phyloP scores from a whole-genome alignment of 2,329 filamentous ascomycete species.

The Fusarium incarnatum region DNA sequence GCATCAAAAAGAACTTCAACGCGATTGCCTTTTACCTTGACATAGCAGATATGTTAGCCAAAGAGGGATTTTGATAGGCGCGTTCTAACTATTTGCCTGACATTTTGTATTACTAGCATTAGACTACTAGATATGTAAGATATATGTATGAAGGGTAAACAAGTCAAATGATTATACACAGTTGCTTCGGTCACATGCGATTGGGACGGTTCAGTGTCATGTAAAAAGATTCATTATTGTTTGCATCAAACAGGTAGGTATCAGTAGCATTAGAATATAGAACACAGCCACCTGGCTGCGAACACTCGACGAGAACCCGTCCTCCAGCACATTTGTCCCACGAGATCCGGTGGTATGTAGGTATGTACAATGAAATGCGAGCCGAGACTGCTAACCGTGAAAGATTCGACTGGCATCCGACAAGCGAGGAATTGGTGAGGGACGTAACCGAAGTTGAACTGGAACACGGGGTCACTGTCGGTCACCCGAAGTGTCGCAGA shows the following conservation, averaged over 20 bases:
- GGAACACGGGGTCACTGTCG: conserved; percentile 48
- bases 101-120: conserved; percentile 1
- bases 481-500: conserved; percentile 48
- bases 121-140: conserved; percentile 7
- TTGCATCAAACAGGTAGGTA: conserved; percentile 50
- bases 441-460: conserved; percentile 42
- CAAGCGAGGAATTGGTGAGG: conserved; percentile 40
- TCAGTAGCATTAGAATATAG: conserved; percentile 52
- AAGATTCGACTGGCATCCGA: conserved; percentile 14
- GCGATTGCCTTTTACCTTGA: conserved; percentile 75
- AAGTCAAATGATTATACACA: not conserved
- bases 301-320: conserved; percentile 50
- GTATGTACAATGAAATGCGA: conserved; percentile 45
- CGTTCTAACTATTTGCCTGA: not conserved
- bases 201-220: not conserved
- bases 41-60: conserved; percentile 77
- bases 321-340: conserved; percentile 47
- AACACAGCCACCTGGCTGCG: conserved; percentile 47
- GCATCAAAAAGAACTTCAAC: conserved; percentile 70
- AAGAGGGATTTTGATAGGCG: conserved; percentile 63
- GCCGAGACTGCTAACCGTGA: conserved; percentile 24
- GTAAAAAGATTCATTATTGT: conserved; percentile 21
- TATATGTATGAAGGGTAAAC: not conserved
- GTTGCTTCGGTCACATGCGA: not conserved
- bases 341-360: conserved; percentile 37